These are phyloP conservation scores for Boletus subluridellus DNA, from an alignment of 1,284 basidiomycete species.

Conservation along the genomic window DNA sequence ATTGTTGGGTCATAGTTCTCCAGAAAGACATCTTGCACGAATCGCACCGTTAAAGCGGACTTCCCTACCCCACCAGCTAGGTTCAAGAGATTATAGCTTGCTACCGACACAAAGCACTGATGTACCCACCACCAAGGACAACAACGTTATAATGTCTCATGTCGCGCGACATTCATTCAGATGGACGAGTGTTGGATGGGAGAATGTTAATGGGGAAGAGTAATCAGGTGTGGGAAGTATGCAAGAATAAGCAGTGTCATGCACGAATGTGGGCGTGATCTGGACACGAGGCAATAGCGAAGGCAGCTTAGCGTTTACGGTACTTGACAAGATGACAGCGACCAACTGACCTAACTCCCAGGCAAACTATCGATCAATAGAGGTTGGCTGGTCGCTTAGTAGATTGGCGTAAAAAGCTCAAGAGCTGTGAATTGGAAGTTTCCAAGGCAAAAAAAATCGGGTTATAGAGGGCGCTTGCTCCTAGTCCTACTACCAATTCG, in stretches of 20 bases:
- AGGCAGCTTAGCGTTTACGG: slow-evolving; percentile 1
- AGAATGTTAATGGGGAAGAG: slow-evolving; percentile 12
- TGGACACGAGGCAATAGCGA: slow-evolving; percentile 3
- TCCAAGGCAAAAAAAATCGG: not conserved
- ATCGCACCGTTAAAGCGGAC: slow-evolving; percentile 73
- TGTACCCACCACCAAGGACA: slow-evolving; percentile 66
- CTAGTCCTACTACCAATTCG: not conserved
- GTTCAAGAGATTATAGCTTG: slow-evolving; percentile 7
- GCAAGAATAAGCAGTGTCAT: slow-evolving; percentile 17
- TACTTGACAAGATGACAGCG: not conserved
- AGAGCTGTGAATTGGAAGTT: not conserved
- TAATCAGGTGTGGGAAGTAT: slow-evolving; percentile 27
- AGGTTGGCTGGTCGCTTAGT: not conserved
- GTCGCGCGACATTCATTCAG: slow-evolving; percentile 13
- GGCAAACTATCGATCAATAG: not conserved
- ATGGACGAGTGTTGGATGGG: slow-evolving; percentile 2
- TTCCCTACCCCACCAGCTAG: slow-evolving; percentile 82
- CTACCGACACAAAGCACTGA: slow-evolving; percentile 3
- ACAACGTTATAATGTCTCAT: slow-evolving; percentile 73
- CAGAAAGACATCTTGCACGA: slow-evolving; percentile 69
- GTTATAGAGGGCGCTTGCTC: not conserved
- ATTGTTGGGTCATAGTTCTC: slow-evolving; percentile 81
- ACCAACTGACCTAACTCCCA: slow-evolving; percentile 1
- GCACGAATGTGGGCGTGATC: slow-evolving; percentile 15
- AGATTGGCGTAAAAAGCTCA: not conserved